Percentiles rank a stretch among this genome's conserved stretches.
Evolutionary conservation across 1,139 yeast species (phyloP).

Genomic region (Saccharomyces hybrid): DNA sequence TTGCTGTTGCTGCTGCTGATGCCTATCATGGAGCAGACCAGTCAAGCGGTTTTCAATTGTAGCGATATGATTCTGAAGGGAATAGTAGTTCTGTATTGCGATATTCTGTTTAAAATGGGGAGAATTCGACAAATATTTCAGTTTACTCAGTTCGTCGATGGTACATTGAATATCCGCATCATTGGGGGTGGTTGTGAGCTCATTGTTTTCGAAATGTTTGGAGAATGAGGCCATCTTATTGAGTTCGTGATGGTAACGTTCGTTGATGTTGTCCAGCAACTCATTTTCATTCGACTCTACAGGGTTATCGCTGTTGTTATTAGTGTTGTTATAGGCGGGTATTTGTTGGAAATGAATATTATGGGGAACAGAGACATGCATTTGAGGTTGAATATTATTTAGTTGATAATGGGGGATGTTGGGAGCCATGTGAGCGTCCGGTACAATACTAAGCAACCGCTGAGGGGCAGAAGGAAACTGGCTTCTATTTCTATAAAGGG

Average conservation of each 20-base stretch:
- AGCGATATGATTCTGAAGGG: background rate
- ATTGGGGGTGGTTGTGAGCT: background rate
- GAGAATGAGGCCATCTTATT: background rate
- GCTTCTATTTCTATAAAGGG: background rate
- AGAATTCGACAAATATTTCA: background rate
- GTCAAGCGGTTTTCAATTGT: background rate
- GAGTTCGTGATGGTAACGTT: background rate
- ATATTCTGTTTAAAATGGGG: background rate
- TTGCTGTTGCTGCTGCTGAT: no score
- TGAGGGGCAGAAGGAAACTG: background rate
- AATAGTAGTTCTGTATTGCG: background rate
- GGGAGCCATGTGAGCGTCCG: background rate
- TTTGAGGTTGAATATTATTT: background rate
- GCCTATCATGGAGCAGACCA: background rate
- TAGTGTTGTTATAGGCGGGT: background rate
- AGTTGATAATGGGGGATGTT: background rate
- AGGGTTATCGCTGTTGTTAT: background rate
- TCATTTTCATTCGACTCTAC: background rate
- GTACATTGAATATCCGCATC: background rate
- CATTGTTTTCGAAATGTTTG: background rate
- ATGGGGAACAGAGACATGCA: background rate
- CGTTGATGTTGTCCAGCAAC: background rate
- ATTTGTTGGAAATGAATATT: background rate
- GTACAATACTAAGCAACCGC: background rate
- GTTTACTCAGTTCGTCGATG: background rate